A percentile compares a stretch with the other conserved stretches of the same genome.
Conservation (phyloP, 2,329 filamentous ascomycete species). For the Botryotinia convoluta region DNA sequence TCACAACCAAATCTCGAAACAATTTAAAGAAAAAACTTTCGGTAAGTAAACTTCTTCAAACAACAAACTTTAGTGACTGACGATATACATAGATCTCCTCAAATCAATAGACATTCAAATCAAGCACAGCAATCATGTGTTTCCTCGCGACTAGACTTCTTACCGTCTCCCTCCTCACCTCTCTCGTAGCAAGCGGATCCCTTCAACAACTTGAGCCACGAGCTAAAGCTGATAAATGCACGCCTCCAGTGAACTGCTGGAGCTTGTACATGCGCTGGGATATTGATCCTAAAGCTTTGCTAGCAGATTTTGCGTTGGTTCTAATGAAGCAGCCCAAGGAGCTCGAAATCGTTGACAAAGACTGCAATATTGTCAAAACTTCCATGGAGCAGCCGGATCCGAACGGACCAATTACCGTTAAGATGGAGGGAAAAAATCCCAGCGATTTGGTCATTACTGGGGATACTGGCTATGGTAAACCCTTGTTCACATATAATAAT, state of each 20-base stretch:
- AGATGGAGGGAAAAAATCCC: background rate
- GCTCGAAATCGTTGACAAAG: background rate
- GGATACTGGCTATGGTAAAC: background rate
- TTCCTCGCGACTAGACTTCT: background rate
- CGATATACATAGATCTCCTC: background rate
- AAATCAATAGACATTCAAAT: background rate
- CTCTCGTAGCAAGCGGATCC: background rate
- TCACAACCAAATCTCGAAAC: background rate
- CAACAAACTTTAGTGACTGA: background rate
- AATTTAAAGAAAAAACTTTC: background rate
- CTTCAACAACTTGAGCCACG: background rate
- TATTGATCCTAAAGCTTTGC: background rate
- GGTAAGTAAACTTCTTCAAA: background rate
- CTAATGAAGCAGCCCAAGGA: background rate
- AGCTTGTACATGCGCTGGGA: background rate
- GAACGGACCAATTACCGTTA: background rate
- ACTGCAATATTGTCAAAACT: background rate
- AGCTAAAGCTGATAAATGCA: background rate
- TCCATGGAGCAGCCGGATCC: background rate
- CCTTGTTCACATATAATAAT: background rate
- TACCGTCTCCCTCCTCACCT: no score
- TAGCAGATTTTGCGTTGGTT: rapidly evolving
- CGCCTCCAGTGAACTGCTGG: background rate
- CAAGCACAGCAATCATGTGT: background rate
- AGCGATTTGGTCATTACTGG: background rate